These are phyloP conservation scores for Sanghuangporus baumii DNA, from an alignment of 1,284 basidiomycete genomes.

Conservation along the genomic window DNA sequence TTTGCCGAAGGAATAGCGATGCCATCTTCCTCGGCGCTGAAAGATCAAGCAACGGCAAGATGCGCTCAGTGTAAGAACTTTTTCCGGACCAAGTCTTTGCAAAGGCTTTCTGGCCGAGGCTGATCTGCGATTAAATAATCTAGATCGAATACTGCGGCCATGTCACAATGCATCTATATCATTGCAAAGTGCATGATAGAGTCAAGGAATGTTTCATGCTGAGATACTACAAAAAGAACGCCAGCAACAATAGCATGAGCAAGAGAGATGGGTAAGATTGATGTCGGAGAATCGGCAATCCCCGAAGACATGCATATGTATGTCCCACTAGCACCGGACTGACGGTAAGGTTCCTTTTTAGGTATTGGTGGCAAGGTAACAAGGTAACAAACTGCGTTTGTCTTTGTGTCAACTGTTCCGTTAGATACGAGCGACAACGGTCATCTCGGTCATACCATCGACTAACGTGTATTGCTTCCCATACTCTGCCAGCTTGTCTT, in stretches of 20 bases:
- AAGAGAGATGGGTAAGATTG: background rate
- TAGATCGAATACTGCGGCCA: no score
- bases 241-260: no score
- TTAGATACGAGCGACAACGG: background rate
- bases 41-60: background rate
- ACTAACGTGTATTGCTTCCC: background rate
- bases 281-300: background rate
- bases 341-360: background rate
- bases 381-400: background rate
- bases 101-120: no score
- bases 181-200: no score
- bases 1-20: background rate
- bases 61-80: background rate
- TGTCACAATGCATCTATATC: no score
- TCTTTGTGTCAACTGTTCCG: background rate
- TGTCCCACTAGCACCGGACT: background rate
- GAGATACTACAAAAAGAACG: no score
- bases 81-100: no score
- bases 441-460: background rate
- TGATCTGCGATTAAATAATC: no score
- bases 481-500: background rate
- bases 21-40: background rate
- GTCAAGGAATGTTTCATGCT: no score
- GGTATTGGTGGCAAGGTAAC: background rate
- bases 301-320: background rate